Conservation (phyloP, 2,329 filamentous ascomycete species). For the Stagonosporopsis tanaceti region DNA sequence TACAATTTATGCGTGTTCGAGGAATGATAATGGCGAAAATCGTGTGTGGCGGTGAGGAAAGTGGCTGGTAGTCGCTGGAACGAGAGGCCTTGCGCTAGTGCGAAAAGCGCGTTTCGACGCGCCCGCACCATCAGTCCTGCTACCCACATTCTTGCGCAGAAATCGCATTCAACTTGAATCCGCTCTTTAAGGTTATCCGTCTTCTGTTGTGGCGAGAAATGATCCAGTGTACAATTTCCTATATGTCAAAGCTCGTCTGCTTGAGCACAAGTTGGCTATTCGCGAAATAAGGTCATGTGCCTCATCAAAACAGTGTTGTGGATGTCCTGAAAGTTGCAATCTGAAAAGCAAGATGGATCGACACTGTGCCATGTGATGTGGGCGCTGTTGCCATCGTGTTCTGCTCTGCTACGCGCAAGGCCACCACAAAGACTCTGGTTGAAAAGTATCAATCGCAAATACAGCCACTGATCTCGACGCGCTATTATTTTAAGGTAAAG, state of each 20-base stretch:
- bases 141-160: neutral
- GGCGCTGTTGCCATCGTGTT: neutral
- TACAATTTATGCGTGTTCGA: neutral
- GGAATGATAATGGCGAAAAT: neutral
- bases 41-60: neutral
- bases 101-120: slow-evolving; percentile 3
- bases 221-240: neutral
- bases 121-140: slow-evolving; percentile 7
- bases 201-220: neutral
- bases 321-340: neutral
- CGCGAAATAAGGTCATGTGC: no score
- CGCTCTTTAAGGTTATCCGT: neutral
- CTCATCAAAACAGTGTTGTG: no score
- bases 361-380: neutral
- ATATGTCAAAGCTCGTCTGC: no score
- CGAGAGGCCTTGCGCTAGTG: slow-evolving; percentile 2
- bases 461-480: no score
- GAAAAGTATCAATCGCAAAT: neutral
- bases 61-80: neutral
- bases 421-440: neutral
- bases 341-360: neutral
- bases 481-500: neutral
- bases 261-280: neutral
- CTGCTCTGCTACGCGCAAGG: no score
- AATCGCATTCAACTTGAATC: no score